phyloP scores from a whole-genome alignment of 306 rosid species.

The Elaeagnus macrophylla region DNA sequence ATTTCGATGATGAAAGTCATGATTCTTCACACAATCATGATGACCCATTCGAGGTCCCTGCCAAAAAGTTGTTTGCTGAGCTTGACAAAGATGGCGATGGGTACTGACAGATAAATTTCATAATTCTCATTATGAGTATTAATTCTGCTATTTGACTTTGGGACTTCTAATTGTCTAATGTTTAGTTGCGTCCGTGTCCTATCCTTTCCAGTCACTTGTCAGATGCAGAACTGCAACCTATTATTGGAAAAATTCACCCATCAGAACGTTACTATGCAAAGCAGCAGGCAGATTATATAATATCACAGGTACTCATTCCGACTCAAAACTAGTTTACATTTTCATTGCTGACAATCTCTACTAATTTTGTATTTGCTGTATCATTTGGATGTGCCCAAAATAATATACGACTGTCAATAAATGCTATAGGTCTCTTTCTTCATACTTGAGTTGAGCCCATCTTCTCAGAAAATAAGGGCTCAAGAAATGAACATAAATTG shows the following conservation, averaged over 20 bases:
- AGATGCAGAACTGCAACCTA: conserved; percentile 58
- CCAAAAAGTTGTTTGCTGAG: conserved; percentile 61
- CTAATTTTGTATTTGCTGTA: conserved; percentile 9
- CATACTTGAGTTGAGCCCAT: no score
- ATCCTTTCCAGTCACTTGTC: conserved; percentile 58
- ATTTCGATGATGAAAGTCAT: conserved; percentile 72
- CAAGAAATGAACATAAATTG: no score
- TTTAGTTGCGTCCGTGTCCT: conserved; percentile 18
- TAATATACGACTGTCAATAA: not conserved
- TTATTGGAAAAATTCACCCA: conserved; percentile 90
- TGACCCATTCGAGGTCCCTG: conserved; percentile 64
- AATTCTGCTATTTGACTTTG: not conserved
- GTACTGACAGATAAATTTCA: conserved; percentile 33
- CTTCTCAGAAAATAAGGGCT: no score
- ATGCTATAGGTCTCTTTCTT: no score
- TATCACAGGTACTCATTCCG: conserved; percentile 63
- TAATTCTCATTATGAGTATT: conserved; percentile 1
- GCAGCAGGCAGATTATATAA: conserved; percentile 84
- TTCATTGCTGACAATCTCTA: conserved; percentile 1
- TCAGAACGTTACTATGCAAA: conserved; percentile 90
- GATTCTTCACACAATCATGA: conserved; percentile 45
- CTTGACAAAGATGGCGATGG: conserved; percentile 91
- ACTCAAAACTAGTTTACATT: conserved; percentile 1
- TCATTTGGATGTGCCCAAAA: not conserved
- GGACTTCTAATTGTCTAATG: conserved; percentile 18